Evolutionary conservation across 2,329 filamentous ascomycete species (phyloP).

Genomic region (Ascocoryne sarcoides): DNA sequence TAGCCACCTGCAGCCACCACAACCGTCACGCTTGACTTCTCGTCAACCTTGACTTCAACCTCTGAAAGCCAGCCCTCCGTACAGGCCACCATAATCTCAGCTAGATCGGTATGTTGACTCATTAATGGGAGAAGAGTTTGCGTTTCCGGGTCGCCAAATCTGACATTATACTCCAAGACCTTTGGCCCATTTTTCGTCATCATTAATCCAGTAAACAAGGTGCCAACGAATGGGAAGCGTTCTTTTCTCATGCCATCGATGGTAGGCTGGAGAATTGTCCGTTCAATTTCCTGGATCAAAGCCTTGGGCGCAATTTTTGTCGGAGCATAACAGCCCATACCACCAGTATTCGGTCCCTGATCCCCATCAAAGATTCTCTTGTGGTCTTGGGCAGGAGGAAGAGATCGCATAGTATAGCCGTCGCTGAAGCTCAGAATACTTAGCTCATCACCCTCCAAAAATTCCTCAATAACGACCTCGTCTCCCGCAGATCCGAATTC

Average conservation of each 20-base stretch:
- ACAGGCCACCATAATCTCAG: slow-evolving; percentile 81
- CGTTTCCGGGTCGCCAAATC: slow-evolving; percentile 87
- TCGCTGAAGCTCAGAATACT: slow-evolving; percentile 89
- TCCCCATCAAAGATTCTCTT: slow-evolving; percentile 86
- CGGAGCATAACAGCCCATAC: slow-evolving; percentile 8
- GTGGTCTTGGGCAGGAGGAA: slow-evolving; percentile 92
- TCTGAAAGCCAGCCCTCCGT: slow-evolving; percentile 64
- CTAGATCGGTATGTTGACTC: slow-evolving; percentile 70
- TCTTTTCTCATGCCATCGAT: slow-evolving; percentile 82
- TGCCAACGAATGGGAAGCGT: slow-evolving; percentile 61
- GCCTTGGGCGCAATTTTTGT: slow-evolving; percentile 33
- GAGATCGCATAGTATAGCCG: slow-evolving; percentile 70
- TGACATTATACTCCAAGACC: slow-evolving; percentile 86
- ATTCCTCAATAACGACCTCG: slow-evolving; percentile 94
- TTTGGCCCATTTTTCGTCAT: slow-evolving; percentile 74
- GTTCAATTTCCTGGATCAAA: slow-evolving; percentile 70
- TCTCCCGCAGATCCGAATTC: slow-evolving; percentile 77
- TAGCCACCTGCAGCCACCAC: slow-evolving; percentile 93
- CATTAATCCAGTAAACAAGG: slow-evolving; percentile 89
- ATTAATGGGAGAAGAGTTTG: slow-evolving; percentile 78
- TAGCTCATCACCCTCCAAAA: slow-evolving; percentile 81
- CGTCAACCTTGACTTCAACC: slow-evolving; percentile 57
- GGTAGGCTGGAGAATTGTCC: slow-evolving; percentile 79
- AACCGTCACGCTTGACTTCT: slow-evolving; percentile 74
- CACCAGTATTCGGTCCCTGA: slow-evolving; percentile 6